Base-by-base conservation (phyloP, 1,139 yeast species). In the Fermentozyma sake region DNA sequence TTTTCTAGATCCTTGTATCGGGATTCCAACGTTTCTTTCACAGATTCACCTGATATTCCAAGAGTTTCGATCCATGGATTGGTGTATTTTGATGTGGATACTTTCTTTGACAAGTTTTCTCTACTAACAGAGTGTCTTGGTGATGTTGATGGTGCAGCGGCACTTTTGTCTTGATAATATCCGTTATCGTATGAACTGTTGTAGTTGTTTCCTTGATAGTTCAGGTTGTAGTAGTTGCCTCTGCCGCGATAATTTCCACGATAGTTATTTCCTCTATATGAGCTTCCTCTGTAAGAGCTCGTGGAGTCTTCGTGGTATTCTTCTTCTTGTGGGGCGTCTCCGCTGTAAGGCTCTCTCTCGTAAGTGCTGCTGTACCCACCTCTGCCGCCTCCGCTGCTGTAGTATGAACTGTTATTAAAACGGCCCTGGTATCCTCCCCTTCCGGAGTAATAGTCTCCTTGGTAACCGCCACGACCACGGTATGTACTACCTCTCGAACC, bases 1-100 rank as follows among this genome's bases (percentile, higher is more conserved):
- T 34, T 31, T 8, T 41, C 38, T 18, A 55, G 50, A 18, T 44
- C 47, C 21, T 42, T 42, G 28, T 44, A 38, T 12, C 44, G 36
- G 13, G 34, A 26, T 24, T 48, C 50, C 22, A 49, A 33, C 12
- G 39, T 33, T 8, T 39, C 43, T 11, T 35, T 37, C 3, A 41
- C 37, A n/a, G 35, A 30, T 8, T 38, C 44, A 22, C 46, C 49
- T n/a, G 35, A 30, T 14, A 50, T 35, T 10, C 33, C 38, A 13
- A 50, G 31, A 1, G 46, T 39, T 3, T 43, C 40, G 15, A 49
- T 39, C 55, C 55, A 50, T 3, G 55, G 54, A 20, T 41, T 41
- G 14, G 31, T 34, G 23, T 33, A 34, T 16, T 17, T 12, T 24
- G 14, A 10, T 18, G 12, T 21, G 9, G 8, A 8, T 7, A 4